Conservation (phyloP, 129 eudicot genomes). For the Lonicera japonica region DNA sequence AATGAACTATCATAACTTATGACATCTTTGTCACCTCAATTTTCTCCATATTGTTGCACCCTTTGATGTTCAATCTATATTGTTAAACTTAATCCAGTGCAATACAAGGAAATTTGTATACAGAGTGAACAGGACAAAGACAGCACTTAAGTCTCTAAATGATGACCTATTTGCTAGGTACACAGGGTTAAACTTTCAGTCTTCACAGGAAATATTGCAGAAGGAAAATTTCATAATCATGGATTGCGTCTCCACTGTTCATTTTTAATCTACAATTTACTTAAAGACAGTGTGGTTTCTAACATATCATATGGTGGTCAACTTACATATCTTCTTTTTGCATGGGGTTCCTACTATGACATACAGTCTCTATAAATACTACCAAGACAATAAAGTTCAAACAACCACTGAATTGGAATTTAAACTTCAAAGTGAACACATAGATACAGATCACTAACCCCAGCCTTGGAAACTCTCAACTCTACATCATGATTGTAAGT, state of each 20-base stretch:
- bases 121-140: not conserved
- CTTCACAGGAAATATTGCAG: not conserved
- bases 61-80: not conserved
- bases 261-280: too few species aligned
- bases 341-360: too few species aligned
- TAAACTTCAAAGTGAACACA: slow-evolving; percentile 4
- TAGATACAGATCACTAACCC: slow-evolving; percentile 58
- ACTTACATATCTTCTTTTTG: too few species aligned
- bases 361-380: too few species aligned
- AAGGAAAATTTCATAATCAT: not conserved
- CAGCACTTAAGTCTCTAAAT: not conserved
- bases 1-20: not conserved
- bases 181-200: too few species aligned
- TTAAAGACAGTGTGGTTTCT: too few species aligned
- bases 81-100: not conserved
- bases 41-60: not conserved
- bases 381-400: not conserved
- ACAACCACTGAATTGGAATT: not conserved
- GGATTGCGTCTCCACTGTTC: not conserved
- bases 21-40: not conserved
- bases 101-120: not conserved
- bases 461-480: slow-evolving; percentile 79
- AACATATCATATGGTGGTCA: too few species aligned
- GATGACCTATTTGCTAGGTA: not conserved
- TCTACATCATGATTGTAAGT: slow-evolving; percentile 91